Evolutionary conservation across 768 basidiomycete species (phyloP), one percentile per base, ranked within the genome.

Genomic region (Lactifluus volemus): DNA sequence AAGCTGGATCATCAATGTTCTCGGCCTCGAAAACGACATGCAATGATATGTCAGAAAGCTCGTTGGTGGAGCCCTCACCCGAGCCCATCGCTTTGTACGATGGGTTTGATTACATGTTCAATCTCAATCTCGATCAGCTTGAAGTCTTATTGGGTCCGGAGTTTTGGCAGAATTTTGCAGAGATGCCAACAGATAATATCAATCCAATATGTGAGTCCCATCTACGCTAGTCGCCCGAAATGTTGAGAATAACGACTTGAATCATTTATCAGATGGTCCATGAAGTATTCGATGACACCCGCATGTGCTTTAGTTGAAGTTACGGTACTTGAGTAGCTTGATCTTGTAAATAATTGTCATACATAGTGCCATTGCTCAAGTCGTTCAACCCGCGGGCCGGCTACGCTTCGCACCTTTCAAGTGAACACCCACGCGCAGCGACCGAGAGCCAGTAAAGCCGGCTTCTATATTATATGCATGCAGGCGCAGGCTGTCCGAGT

Each of bases 401-500:
- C 5, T 34, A 5, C 5, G 32, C 32, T 34, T 25, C 6, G 4
- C 32, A 34, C 32, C 32, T 34, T 2, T n/a, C 17, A n/a, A 44
- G n/a, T 44, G 25, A 25, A 25, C 25, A 25, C 25, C 25, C 25
- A 36, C 55, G 34, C 45, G 25, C 1, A 49, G 47, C 15, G 4
- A 49, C 11, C 21, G 29, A 12, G 47, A 29, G 36, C 51, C 30
- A 32, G 44, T 30, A 52, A 41, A 29, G 2, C 3, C 38, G 39
- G 32, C 51, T 44, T 21, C 32, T 45, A 15, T 42, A 25, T 51
- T 49, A 47, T 17, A 44, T 47, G 41, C 52, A 66, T 66, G 64
- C 41, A 66, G 8, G 48, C 38, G 4, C 60, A 41, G 32, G 47
- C 60, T 53, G 53, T 66, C 38, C 56, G 91, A 51, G 85, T 93